Percentiles rank a stretch among this genome's conserved stretches.
Evolutionary conservation across 108 stramenopile genomes (phyloP).

Genomic region (Conticribra weissflogii): DNA sequence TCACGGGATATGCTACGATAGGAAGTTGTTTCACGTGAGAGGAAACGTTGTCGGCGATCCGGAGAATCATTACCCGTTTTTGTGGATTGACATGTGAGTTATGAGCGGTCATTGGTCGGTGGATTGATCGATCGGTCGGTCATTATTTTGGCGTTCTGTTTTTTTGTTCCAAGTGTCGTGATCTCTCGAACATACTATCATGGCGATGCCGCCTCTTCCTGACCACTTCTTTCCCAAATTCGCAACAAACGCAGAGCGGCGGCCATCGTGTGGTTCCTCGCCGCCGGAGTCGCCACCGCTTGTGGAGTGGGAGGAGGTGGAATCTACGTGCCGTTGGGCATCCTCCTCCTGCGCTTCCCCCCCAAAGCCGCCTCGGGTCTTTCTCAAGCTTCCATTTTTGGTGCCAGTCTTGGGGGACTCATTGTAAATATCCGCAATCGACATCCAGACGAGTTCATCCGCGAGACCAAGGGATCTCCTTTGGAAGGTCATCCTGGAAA

Average conservation of each 20-base stretch:
- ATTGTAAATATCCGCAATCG: constrained; percentile 55
- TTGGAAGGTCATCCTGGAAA: constrained; percentile 18
- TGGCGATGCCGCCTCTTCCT: not conserved
- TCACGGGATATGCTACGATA: constrained; percentile 52
- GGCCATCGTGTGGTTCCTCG: constrained; percentile 65
- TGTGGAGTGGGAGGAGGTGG: constrained; percentile 81
- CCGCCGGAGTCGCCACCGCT: constrained; percentile 62
- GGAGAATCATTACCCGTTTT: constrained; percentile 53
- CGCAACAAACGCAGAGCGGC: constrained; percentile 30
- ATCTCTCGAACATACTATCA: not conserved
- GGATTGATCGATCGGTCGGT: not conserved
- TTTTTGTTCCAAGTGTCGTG: no score
- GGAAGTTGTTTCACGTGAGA: constrained; percentile 53
- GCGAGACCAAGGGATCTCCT: constrained; percentile 29
- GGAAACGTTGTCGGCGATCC: constrained; percentile 29
- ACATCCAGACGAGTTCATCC: constrained; percentile 50
- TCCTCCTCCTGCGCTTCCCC: constrained; percentile 61
- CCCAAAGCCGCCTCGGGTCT: constrained; percentile 66
- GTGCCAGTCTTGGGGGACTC: constrained; percentile 65
- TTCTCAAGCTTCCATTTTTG: constrained; percentile 72
- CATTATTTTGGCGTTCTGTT: no score
- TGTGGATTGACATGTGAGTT: constrained; percentile 66
- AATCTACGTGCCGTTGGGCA: constrained; percentile 75
- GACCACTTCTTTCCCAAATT: not conserved
- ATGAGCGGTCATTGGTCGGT: no score